phyloP scores from a whole-genome alignment of 164 flowering plant genomes.

The Annona cherimola region DNA sequence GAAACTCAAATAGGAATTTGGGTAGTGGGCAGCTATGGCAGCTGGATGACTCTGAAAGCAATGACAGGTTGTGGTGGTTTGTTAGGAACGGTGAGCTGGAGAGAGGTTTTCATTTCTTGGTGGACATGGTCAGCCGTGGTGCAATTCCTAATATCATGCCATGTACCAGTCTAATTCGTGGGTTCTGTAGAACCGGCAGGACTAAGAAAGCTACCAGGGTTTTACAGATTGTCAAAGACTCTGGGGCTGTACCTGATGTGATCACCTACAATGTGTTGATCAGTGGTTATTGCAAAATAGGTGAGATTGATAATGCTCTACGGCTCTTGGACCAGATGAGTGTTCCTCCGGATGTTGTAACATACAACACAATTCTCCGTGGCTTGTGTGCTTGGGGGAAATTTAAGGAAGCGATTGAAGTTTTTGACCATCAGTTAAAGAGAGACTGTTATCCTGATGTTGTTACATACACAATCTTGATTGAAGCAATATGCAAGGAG shows the following conservation, averaged over 20 bases:
- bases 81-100: constrained; percentile 65
- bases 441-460: constrained; percentile 73
- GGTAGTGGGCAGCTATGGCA: constrained; percentile 20
- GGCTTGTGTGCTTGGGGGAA: constrained; percentile 62
- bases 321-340: constrained; percentile 62
- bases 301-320: constrained; percentile 69
- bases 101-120: constrained; percentile 49
- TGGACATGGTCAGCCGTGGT: constrained; percentile 56
- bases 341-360: constrained; percentile 75
- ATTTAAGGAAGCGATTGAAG: constrained; percentile 68
- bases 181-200: constrained; percentile 56
- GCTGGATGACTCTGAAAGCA: constrained; percentile 48
- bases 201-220: constrained; percentile 58
- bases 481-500: constrained; percentile 83
- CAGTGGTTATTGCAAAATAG: constrained; percentile 72
- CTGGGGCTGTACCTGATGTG: constrained; percentile 85
- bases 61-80: constrained; percentile 45
- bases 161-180: constrained; percentile 71
- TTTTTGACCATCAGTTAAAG: constrained; percentile 51
- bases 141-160: constrained; percentile 63
- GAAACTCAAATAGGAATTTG: constrained; percentile 18
- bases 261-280: constrained; percentile 80
- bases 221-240: constrained; percentile 63
- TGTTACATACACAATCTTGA: constrained; percentile 76
- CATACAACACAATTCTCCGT: constrained; percentile 78